Percentiles rank a stretch among this genome's conserved stretches.
Conservation (phyloP, 1,284 basidiomycete species). For the Mycena citricolor region DNA sequence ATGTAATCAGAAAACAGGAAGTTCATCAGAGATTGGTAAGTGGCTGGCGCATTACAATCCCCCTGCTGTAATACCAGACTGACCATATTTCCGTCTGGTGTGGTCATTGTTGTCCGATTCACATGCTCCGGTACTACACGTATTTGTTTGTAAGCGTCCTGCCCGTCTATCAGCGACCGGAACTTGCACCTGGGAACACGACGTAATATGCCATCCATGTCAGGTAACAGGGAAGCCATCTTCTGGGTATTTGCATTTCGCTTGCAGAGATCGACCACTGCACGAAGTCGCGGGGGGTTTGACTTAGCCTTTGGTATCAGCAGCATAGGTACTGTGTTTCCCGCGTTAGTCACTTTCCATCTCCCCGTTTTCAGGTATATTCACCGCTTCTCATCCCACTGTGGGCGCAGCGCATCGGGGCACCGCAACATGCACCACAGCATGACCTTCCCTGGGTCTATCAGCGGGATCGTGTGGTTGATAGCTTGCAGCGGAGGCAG, state of each 20-base stretch:
- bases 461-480: slow-evolving; percentile 14
- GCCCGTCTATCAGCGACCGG: slow-evolving; percentile 13
- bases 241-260: slow-evolving; percentile 30
- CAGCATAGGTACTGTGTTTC: slow-evolving; percentile 13
- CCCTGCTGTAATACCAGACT: slow-evolving; percentile 24
- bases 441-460: slow-evolving; percentile 5
- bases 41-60: slow-evolving; percentile 9
- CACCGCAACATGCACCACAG: slow-evolving; percentile 12
- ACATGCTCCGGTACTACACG: slow-evolving; percentile 18
- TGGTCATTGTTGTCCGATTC: slow-evolving; percentile 15
- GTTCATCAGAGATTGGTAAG: slow-evolving; percentile 24
- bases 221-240: slow-evolving; percentile 28
- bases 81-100: slow-evolving; percentile 27
- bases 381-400: slow-evolving; percentile 14
- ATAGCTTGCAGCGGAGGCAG: slow-evolving; percentile 13
- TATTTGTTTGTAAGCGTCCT: slow-evolving; percentile 20
- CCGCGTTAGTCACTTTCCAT: slow-evolving; percentile 3
- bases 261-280: slow-evolving; percentile 14
- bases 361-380: slow-evolving; percentile 6
- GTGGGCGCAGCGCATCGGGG: slow-evolving; percentile 3
- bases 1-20: slow-evolving; percentile 10
- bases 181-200: slow-evolving; percentile 6
- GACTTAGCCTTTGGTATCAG: slow-evolving; percentile 9
- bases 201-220: slow-evolving; percentile 18
- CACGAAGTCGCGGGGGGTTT: slow-evolving; percentile 9